phyloP scores from a whole-genome alignment of 2,329 filamentous ascomycete species.

The Thermothelomyces thermophilus region DNA sequence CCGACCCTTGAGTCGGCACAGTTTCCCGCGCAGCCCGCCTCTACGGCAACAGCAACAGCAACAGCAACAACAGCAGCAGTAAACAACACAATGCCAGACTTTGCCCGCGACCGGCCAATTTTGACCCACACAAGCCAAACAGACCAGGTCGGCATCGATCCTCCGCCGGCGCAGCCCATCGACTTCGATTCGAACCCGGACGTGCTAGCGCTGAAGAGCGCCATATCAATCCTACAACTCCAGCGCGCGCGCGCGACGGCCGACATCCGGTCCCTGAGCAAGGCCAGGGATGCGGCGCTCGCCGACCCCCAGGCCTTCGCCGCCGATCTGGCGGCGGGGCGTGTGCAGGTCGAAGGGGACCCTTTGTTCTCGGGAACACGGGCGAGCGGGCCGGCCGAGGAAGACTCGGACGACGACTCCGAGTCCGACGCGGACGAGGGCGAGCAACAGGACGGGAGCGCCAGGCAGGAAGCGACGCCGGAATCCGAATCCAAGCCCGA shows the following conservation, averaged over 20 bases:
- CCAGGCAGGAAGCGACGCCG: constrained; percentile 28
- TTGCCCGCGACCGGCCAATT: constrained; percentile 31
- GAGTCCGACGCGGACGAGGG: background rate
- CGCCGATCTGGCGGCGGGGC: constrained; percentile 58
- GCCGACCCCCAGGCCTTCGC: constrained; percentile 66
- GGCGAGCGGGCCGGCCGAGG: constrained; percentile 7
- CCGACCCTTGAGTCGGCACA: constrained; percentile 39
- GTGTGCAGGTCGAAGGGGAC: constrained; percentile 41
- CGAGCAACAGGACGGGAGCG: constrained; percentile 26
- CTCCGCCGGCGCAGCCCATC: constrained; percentile 47
- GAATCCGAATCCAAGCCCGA: constrained; percentile 11
- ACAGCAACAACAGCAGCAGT: no score
- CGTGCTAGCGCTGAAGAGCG: constrained; percentile 76
- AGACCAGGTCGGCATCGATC: constrained; percentile 36
- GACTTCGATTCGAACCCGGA: constrained; percentile 67
- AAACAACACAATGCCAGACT: constrained; percentile 20
- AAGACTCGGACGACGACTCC: background rate
- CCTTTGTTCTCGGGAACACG: constrained; percentile 15
- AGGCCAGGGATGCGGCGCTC: constrained; percentile 64
- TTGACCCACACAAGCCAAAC: constrained; percentile 40
- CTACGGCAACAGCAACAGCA: no score
- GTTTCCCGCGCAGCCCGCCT: constrained; percentile 15
- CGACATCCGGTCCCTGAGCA: constrained; percentile 65
- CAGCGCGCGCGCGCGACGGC: constrained; percentile 71
- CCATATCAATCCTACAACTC: constrained; percentile 79